Base-by-base conservation (phyloP, 2,329 filamentous ascomycete species). In the Colletotrichum trifolii region DNA sequence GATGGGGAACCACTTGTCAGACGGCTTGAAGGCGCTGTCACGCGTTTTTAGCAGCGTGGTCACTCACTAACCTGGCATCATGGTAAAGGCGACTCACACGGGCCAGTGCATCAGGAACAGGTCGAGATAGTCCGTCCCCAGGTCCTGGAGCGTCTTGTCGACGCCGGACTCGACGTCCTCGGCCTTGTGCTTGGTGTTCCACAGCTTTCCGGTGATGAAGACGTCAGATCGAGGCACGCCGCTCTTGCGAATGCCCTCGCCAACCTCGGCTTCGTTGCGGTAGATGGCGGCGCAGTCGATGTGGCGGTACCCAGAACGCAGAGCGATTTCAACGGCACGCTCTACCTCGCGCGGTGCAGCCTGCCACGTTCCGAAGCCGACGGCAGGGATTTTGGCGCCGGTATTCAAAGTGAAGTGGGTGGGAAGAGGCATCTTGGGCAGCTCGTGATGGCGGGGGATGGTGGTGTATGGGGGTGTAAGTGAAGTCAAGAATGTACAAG, bases 161-260 rank as follows among this genome's bases (percentile, higher is more conserved):
- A 86, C 73, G 3, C 79, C 83, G 56, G 77, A 74, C 69, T 83
- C 81, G 40, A 87, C 80, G 62, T 85, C 77, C 43, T 83, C 76
- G 1, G 81, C 78, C 56, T 78, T 74, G 69, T 86, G 84, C 45
- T 83, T 77, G 11, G 79, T 85, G 76, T 87, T 87, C 86, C 85
- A 89, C 11, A 89, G 77, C 77, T 89, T 89, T 67, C 82, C 83
- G n/a, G 86, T 88, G 56, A 86, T 78, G 74, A 84, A 79, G 52
- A 83, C 75, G 4, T 81, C 76, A 13, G 72, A 75, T 13, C 79
- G 77, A 63, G 74, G 73, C 60, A 81, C 70, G 67, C 78, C 71
- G 54, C 74, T 76, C 56, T 76, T 74, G 60, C 74, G 75, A 59
- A 83, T 78, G n/a, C 78, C 81, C 38, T 74, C 71, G 6, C 79